Evolutionary conservation across 805 yeast species (phyloP), one percentile per base, ranked within the genome.

Genomic region (Cyberlindnera suaveolens): DNA sequence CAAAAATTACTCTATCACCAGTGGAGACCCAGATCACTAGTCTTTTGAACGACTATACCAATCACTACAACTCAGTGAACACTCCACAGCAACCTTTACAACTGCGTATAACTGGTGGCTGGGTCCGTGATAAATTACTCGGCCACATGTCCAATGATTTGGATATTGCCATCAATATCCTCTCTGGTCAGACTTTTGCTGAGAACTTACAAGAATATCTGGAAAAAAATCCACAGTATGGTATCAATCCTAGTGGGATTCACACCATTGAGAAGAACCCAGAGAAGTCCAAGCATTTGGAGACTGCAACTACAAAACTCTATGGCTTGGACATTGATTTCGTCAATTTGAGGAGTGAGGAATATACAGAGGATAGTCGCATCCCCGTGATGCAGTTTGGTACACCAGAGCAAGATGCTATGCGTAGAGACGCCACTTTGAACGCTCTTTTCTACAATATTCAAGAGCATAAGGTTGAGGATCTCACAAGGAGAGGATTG

Each of bases 41-140:
- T 31, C 49, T 74, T 10, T 56, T 76, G 31, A 66, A 66, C 16
- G 69, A 66, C 31, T 76, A 68, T 71, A 54, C 49, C 54, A 36
- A 32, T 15, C 30, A 32, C 10, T 31, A 42, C 42, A 45, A 45
- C 34, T 15, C 43, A 41, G 36, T 37, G 43, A 17, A 6, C 15
- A 36, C 6, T 36, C 43, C 7, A 19, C 42, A 3, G 35, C 39
- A 38, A 3, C 41, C 44, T n/a, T 59, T 82, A 9, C 81, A 74
- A 36, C 69, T 85, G 13, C 63, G 99, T 47, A 85, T 93, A 51
- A 90, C 97, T 0, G 99, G 99, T 31, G 99, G 99, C 0, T 91
- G 99, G 99, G 99, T 93, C 3, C 74, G 99, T 53, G 99, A 93
- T 62, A 93, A 93, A 64, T 67, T 93, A 26, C 67, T 93, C 27